Percentiles rank a stretch among this genome's conserved stretches.
Conservation (phyloP, 1,284 basidiomycete genomes). For the Volvariella volvacea region DNA sequence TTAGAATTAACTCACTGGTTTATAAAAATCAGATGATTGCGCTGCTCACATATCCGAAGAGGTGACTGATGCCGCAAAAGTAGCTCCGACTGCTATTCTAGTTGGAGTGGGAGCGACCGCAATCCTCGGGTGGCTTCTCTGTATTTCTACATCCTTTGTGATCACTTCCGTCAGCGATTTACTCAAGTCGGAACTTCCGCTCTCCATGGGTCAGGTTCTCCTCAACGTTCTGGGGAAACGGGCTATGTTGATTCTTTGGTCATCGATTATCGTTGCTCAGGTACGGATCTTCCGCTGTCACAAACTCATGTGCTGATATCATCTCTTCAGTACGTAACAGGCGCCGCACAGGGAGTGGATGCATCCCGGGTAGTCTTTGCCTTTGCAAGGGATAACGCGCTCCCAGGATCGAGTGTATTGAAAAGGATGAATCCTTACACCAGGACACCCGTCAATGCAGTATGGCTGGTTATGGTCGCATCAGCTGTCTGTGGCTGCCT, state of each 20-base stretch:
- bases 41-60: slow-evolving; percentile 64
- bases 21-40: neutral
- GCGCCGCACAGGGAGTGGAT: slow-evolving; percentile 69
- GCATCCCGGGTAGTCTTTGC: slow-evolving; percentile 71
- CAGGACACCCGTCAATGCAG: slow-evolving; percentile 66
- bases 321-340: slow-evolving; percentile 57
- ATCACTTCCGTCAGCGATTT: slow-evolving; percentile 42
- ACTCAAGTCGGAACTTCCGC: slow-evolving; percentile 41
- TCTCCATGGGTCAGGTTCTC: slow-evolving; percentile 71
- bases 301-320: slow-evolving; percentile 64
- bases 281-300: slow-evolving; percentile 1
- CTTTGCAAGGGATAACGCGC: slow-evolving; percentile 66
- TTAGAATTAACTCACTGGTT: neutral
- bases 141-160: slow-evolving; percentile 51
- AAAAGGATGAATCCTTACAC: slow-evolving; percentile 51
- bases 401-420: slow-evolving; percentile 66
- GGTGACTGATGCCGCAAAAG: slow-evolving; percentile 55
- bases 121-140: slow-evolving; percentile 55
- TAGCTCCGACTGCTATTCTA: slow-evolving; percentile 74
- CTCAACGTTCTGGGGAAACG: slow-evolving; percentile 56
- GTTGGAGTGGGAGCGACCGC: slow-evolving; percentile 55
- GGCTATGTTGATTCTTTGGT: slow-evolving; percentile 69
- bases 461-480: slow-evolving; percentile 63
- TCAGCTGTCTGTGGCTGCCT: slow-evolving; percentile 56
- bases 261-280: slow-evolving; percentile 55